Conservation (phyloP, 1,284 basidiomycete species). For the Waitea zeae region DNA sequence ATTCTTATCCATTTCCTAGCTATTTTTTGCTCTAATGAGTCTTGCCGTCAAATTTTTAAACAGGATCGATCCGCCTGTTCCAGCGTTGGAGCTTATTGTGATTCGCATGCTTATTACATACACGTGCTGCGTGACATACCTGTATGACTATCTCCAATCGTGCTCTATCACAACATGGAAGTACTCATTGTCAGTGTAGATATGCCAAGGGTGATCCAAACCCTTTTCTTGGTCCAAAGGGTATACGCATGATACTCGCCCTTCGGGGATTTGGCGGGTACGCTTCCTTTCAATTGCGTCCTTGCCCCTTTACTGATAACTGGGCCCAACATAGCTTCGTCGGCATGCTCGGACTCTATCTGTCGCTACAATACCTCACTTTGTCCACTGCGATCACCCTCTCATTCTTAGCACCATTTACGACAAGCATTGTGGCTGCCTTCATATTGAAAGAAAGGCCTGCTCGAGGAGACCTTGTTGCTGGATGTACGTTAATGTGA, state of each 20-base stretch:
- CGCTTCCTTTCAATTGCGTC: conserved; percentile 9
- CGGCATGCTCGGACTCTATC: conserved; percentile 52
- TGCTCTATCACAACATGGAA: no score
- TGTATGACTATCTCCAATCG: no score
- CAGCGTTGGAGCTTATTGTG: conserved; percentile 41
- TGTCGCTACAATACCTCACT: conserved; percentile 36
- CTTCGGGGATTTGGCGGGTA: conserved; percentile 50
- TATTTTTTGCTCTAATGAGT: conserved; percentile 46
- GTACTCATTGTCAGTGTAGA: no score
- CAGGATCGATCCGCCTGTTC: conserved; percentile 36
- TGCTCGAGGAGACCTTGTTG: conserved; percentile 36
- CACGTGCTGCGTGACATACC: conserved; percentile 23
- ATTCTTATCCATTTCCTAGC: conserved; percentile 39
- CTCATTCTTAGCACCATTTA: conserved; percentile 56
- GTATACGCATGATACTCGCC: conserved; percentile 37
- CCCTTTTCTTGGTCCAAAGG: conserved; percentile 52
- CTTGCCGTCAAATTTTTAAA: conserved; percentile 45
- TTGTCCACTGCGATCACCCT: conserved; percentile 65
- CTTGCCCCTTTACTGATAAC: conserved; percentile 13
- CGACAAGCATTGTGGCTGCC: conserved; percentile 50
- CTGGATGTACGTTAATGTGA: conserved; percentile 48
- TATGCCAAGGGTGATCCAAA: conserved; percentile 29
- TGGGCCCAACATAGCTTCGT: conserved; percentile 29
- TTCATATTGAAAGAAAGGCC: conserved; percentile 53
- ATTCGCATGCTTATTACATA: no score